Evolutionary conservation across 441 rosid genomes (phyloP).

Genomic region (Lepidium campestre): DNA sequence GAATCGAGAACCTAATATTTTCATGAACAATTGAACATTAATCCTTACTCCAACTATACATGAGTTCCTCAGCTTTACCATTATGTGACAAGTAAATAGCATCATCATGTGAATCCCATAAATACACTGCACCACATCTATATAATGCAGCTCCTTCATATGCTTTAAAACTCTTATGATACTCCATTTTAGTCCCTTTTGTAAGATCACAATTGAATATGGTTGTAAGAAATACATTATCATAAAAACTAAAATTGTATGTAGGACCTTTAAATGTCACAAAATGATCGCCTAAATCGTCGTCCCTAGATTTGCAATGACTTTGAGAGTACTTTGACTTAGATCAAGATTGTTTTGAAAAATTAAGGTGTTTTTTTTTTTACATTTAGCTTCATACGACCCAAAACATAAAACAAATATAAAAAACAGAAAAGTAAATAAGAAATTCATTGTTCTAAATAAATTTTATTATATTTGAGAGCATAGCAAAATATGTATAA

Average conservation of each 20-base stretch:
- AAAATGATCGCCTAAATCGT: constrained; percentile 2
- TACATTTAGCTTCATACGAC: background rate
- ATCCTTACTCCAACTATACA: background rate
- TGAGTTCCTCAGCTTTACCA: background rate
- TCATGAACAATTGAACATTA: background rate
- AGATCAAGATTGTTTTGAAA: constrained; percentile 4
- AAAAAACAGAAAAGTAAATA: background rate
- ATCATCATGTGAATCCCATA: constrained; percentile 8
- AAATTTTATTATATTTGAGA: too few species aligned
- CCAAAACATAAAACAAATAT: background rate
- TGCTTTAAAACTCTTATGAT: background rate
- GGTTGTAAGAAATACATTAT: background rate
- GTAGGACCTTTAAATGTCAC: background rate
- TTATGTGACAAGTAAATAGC: background rate
- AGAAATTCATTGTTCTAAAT: background rate
- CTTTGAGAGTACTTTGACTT: background rate
- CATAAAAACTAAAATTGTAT: constrained; percentile 14
- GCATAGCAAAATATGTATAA: too few species aligned
- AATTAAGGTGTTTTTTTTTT: background rate
- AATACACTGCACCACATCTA: background rate
- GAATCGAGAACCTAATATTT: too few species aligned
- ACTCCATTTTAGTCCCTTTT: background rate
- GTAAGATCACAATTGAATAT: background rate
- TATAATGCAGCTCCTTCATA: background rate
- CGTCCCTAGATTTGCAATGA: constrained; percentile 2